Conservation (phyloP, 441 rosid species). For the Melastoma candidum region DNA sequence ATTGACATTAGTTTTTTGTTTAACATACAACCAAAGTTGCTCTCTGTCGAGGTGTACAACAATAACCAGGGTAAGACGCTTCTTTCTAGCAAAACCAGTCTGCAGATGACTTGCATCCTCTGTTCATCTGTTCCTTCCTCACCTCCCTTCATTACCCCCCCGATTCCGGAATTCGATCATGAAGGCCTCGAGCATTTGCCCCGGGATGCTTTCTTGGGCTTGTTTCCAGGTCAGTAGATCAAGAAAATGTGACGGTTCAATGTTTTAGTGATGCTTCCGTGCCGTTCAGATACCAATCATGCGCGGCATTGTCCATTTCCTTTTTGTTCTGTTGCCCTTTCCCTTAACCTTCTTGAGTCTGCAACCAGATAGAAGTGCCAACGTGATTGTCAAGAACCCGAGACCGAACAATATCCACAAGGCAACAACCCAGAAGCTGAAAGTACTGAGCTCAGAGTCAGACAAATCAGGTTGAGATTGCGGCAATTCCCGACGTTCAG, state of each 20-base stretch:
- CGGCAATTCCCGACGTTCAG: constrained; percentile 21
- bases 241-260: neutral
- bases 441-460: constrained; percentile 48
- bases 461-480: neutral
- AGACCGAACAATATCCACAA: constrained; percentile 68
- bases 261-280: neutral
- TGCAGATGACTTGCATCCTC: too few species aligned
- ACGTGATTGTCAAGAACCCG: constrained; percentile 57
- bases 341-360: constrained; percentile 47
- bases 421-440: constrained; percentile 61
- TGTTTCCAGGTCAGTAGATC: neutral
- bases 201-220: neutral
- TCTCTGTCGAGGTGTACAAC: too few species aligned
- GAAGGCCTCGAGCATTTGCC: too few species aligned
- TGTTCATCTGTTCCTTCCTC: too few species aligned
- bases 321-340: constrained; percentile 56
- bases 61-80: too few species aligned
- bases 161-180: too few species aligned
- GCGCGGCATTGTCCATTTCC: constrained; percentile 38
- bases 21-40: too few species aligned
- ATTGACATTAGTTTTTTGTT: too few species aligned
- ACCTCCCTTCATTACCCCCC: too few species aligned
- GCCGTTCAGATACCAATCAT: constrained; percentile 2
- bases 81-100: too few species aligned
- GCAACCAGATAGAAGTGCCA: constrained; percentile 46